Evolutionary conservation across 352 stramenopile species (phyloP).

Genomic region (Globisporangium solare): DNA sequence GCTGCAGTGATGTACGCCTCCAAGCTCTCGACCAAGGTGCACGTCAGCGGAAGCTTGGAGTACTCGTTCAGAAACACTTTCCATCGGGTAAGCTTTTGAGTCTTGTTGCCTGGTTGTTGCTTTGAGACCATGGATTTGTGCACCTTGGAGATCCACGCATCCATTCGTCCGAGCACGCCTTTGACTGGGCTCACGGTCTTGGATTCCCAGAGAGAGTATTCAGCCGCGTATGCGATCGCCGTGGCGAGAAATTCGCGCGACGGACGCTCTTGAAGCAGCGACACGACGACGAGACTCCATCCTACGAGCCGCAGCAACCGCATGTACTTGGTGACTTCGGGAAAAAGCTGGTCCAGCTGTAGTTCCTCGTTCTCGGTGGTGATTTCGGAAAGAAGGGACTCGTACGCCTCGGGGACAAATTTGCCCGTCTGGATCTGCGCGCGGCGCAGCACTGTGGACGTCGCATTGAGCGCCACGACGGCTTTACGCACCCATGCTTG

Average conservation of each 20-base stretch:
- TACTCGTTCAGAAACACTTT: conserved; percentile 86
- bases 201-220: conserved; percentile 63
- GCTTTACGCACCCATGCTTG: conserved; percentile 52
- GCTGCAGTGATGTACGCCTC: conserved; percentile 27
- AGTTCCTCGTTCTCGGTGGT: background rate
- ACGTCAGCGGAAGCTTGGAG: conserved; percentile 83
- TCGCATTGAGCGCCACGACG: conserved; percentile 50
- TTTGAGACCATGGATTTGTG: conserved; percentile 74
- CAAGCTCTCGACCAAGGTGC: conserved; percentile 26
- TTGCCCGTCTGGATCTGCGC: conserved; percentile 21
- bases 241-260: conserved; percentile 53
- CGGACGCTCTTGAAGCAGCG: conserved; percentile 71
- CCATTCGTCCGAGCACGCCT: conserved; percentile 66
- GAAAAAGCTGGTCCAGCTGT: conserved; percentile 57
- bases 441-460: conserved; percentile 26
- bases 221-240: conserved; percentile 55
- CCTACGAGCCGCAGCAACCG: conserved; percentile 61
- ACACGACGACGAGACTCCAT: conserved; percentile 72
- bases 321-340: conserved; percentile 57
- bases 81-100: conserved; percentile 54
- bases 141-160: conserved; percentile 75
- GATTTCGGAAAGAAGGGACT: conserved; percentile 31
- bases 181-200: conserved; percentile 61
- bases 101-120: conserved; percentile 48
- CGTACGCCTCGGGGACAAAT: conserved; percentile 51